phyloP scores from a whole-genome alignment of 306 rosid species.

The Benincasa hispida region DNA sequence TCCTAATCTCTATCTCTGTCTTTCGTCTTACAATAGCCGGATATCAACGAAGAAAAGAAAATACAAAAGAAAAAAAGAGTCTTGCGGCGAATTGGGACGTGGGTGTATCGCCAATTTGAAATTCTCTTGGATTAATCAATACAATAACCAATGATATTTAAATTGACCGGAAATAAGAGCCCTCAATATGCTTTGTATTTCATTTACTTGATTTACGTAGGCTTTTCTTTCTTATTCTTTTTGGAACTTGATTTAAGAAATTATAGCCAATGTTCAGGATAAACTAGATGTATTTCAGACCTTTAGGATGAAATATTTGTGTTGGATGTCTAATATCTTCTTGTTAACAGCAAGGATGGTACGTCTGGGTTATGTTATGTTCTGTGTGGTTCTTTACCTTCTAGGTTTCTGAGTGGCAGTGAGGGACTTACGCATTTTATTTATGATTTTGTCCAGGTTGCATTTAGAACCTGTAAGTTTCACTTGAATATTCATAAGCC shows the following conservation, averaged over 20 bases:
- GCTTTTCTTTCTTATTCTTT: too few relatives aligned
- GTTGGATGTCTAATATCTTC: neutral
- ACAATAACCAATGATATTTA: too few relatives aligned
- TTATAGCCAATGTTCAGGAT: too few relatives aligned
- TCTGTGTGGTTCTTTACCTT: neutral
- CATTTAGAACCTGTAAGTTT: neutral
- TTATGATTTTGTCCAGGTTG: constrained; percentile 3
- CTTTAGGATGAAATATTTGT: neutral
- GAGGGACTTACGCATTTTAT: neutral
- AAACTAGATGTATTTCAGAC: neutral
- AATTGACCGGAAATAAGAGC: too few relatives aligned
- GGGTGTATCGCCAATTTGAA: too few relatives aligned
- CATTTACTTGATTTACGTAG: too few relatives aligned
- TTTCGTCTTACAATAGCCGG: neutral
- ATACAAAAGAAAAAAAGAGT: too few relatives aligned
- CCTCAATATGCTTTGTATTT: too few relatives aligned
- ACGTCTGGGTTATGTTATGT: neutral
- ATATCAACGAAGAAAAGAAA: too few relatives aligned
- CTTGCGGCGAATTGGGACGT: too few relatives aligned
- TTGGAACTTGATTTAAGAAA: too few relatives aligned
- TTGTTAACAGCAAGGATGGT: neutral
- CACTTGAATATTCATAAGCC: neutral
- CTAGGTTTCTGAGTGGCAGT: neutral
- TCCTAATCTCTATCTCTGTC: neutral
- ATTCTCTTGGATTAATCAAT: too few relatives aligned